Conservation (phyloP, 1,284 basidiomycete genomes). For the Ceratobasidium sp. region DNA sequence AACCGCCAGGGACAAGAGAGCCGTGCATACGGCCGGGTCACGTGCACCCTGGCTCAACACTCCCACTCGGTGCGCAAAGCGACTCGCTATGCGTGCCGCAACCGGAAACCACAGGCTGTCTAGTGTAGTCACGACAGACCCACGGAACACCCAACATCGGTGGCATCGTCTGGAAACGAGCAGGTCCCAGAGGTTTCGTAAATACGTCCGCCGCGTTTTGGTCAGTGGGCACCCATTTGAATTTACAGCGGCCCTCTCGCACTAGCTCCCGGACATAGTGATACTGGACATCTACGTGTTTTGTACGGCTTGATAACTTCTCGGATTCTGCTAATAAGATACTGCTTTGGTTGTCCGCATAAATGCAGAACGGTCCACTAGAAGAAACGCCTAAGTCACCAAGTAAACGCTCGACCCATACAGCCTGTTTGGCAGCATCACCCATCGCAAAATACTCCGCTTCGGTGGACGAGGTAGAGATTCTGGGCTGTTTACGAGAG, state of each 20-base stretch:
- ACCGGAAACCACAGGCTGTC: too few species aligned
- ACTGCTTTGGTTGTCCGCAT: slow-evolving; percentile 53
- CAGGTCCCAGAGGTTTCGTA: slow-evolving; percentile 44
- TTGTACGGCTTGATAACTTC: slow-evolving; percentile 48
- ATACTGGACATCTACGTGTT: slow-evolving; percentile 55
- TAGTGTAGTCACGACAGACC: not conserved
- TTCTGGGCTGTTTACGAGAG: slow-evolving; percentile 55
- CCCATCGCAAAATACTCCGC: slow-evolving; percentile 59
- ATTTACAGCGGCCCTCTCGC: not conserved
- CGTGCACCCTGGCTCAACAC: too few species aligned
- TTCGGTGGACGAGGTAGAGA: slow-evolving; percentile 56
- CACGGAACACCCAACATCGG: slow-evolving; percentile 26
- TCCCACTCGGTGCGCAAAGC: too few species aligned
- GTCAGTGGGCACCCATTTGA: slow-evolving; percentile 43
- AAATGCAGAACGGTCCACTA: slow-evolving; percentile 35
- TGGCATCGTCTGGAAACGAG: slow-evolving; percentile 6
- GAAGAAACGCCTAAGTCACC: slow-evolving; percentile 33
- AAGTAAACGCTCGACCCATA: slow-evolving; percentile 52
- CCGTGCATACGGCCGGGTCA: too few species aligned
- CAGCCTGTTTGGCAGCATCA: slow-evolving; percentile 53
- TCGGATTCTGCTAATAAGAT: slow-evolving; percentile 52
- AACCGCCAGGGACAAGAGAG: too few species aligned
- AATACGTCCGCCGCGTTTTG: slow-evolving; percentile 45
- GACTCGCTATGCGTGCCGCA: too few species aligned
- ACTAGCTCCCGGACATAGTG: slow-evolving; percentile 54